Base-by-base conservation (phyloP, 768 basidiomycete genomes). In the Russula olivacea region DNA sequence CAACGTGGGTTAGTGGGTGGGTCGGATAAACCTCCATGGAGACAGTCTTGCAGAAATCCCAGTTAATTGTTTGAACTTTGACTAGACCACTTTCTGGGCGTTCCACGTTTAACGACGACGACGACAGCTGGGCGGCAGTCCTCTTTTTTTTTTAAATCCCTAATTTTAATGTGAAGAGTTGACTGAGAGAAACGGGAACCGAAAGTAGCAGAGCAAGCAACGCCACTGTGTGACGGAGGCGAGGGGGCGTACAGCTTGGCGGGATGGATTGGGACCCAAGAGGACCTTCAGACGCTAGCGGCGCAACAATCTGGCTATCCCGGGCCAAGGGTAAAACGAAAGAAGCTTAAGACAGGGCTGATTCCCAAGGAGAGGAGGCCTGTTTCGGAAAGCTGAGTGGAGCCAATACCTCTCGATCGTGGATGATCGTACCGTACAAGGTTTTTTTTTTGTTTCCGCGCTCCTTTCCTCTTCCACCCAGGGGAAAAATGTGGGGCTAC, bases 381-480 rank as follows among this genome's bases (percentile, higher is more conserved):
- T 43, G 62, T 40, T 55, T 63, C 47, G 62, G 62, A 45, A 47
- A 25, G 61, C n/a, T 34, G 36, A 34, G 40, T 41, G 53, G 23
- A 64, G 36, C 47, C 53, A 64, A 57, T 32, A 15, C 4, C 38
- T 40, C 45, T 43, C 52, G 58, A 64, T 64, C 63, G 41, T 54
- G 43, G 38, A 40, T 51, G 48, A 58, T 49, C 51, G 49, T 45
- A 38, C 58, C 51, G 49, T 45, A 47, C 58, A 64, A 58, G 56
- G 56, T 55, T 64, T 40, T 40, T 34, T 38, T 40, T 63, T 64
- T 64, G 63, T 59, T 55, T 64, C 63, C 63, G 58, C 52, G 52
- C 45, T n/a, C 54, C 15, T 17, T 40, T 17, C 38, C 38, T 12
- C 38, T 40, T 40, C 6, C 38, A 5, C 25, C 41, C 9, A n/a